Evolutionary conservation across 1,284 basidiomycete genomes (phyloP).

Genomic region (Apiotrichum sp.): DNA sequence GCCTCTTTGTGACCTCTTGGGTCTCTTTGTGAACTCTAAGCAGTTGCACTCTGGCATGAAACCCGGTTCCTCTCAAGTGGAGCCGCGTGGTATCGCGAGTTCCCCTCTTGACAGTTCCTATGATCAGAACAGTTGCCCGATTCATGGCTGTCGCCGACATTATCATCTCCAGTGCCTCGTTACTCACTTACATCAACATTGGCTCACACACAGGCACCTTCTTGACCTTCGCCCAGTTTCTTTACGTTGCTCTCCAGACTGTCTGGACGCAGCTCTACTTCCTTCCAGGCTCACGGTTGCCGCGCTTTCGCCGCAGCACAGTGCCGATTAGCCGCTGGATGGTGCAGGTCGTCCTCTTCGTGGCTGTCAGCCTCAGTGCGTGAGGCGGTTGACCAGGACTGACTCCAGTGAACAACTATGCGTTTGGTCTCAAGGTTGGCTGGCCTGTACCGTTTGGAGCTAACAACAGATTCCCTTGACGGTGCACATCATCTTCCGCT

Average conservation of each 20-base stretch:
- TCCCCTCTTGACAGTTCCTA: too few species aligned
- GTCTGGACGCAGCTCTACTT: slow-evolving; percentile 35
- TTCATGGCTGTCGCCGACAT: too few species aligned
- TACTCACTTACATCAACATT: background rate
- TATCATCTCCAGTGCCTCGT: too few species aligned
- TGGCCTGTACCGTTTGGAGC: background rate
- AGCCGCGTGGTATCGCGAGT: too few species aligned
- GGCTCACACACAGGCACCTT: slow-evolving; percentile 63
- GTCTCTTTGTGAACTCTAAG: too few species aligned
- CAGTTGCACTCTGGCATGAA: too few species aligned
- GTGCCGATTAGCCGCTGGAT: slow-evolving; percentile 72
- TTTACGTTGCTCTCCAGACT: slow-evolving; percentile 59
- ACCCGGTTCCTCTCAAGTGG: too few species aligned
- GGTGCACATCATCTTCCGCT: slow-evolving; percentile 90
- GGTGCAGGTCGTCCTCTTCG: slow-evolving; percentile 76
- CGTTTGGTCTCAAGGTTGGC: slow-evolving; percentile 61
- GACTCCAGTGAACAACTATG: slow-evolving; percentile 69
- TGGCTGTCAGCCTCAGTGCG: slow-evolving; percentile 58
- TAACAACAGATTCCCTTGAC: slow-evolving; percentile 69
- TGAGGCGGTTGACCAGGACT: background rate
- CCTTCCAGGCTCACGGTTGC: slow-evolving; percentile 11
- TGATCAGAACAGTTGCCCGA: too few species aligned
- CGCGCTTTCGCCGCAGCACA: slow-evolving; percentile 48
- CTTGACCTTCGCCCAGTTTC: slow-evolving; percentile 78
- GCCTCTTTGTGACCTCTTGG: too few species aligned